phyloP scores from a whole-genome alignment of 164 flowering plant species.

The Sedum album region DNA sequence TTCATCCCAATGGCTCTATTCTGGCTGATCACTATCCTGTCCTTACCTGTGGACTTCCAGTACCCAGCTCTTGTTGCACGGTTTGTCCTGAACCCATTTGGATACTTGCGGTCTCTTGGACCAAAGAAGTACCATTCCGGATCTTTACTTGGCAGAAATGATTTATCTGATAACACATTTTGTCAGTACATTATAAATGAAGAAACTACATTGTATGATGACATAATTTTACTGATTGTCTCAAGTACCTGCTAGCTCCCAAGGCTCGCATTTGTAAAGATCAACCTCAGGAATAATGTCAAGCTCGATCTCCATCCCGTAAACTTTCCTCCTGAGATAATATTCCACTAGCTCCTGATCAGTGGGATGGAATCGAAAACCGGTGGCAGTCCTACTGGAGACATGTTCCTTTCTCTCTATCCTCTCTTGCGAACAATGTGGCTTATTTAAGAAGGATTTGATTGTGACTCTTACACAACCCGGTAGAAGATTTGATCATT shows the following conservation, averaged over 20 bases:
- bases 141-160: conserved; percentile 80
- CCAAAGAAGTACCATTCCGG: conserved; percentile 97
- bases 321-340: conserved; percentile 76
- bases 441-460: not conserved
- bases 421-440: not conserved
- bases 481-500: conserved; percentile 4
- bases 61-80: conserved; percentile 84
- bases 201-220: too few relatives aligned
- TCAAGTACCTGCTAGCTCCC: conserved; percentile 71
- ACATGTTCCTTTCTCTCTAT: conserved; percentile 27
- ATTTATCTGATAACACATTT: conserved; percentile 42
- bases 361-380: conserved; percentile 91
- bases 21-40: conserved; percentile 56
- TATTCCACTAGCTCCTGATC: conserved; percentile 89
- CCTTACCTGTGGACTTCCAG: conserved; percentile 93
- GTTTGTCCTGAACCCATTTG: conserved; percentile 82
- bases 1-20: conserved; percentile 73
- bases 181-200: conserved; percentile 1
- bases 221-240: too few relatives aligned
- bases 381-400: conserved; percentile 81
- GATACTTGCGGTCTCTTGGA: conserved; percentile 78
- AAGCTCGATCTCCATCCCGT: conserved; percentile 70
- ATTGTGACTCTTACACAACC: not conserved
- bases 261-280: conserved; percentile 94
- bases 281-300: conserved; percentile 90